Evolutionary conservation across 768 basidiomycete genomes (phyloP).

Genomic region (Trametes gibbosa): DNA sequence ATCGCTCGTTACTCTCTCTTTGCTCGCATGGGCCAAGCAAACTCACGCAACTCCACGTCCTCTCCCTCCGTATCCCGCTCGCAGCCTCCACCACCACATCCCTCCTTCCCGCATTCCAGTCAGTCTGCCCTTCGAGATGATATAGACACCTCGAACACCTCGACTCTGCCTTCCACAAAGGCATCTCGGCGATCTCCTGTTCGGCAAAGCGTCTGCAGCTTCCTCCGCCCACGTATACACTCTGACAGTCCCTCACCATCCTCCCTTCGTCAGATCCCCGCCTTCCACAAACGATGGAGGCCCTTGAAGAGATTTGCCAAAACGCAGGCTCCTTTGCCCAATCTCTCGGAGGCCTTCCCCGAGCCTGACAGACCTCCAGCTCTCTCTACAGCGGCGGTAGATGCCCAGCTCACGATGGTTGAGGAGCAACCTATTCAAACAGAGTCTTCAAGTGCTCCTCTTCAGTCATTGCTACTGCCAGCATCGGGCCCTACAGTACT

Average conservation of each 20-base stretch:
- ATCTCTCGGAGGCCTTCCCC: conserved; percentile 17
- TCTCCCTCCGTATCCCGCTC: conserved; percentile 14
- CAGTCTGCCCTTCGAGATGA: conserved; percentile 3
- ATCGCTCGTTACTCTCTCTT: conserved; percentile 9
- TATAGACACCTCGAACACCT: background rate
- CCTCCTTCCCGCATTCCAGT: background rate
- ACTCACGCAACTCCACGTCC: conserved; percentile 17
- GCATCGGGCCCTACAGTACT: background rate
- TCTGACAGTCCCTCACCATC: conserved; percentile 7
- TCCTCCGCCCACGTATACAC: conserved; percentile 18
- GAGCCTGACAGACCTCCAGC: conserved; percentile 15
- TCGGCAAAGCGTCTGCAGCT: conserved; percentile 22
- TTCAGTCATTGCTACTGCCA: background rate
- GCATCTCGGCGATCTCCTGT: conserved; percentile 21
- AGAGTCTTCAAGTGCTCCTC: background rate
- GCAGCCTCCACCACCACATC: background rate
- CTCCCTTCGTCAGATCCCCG: conserved; percentile 1
- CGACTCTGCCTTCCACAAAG: conserved; percentile 8
- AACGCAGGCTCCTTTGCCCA: conserved; percentile 19
- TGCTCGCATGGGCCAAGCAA: conserved; percentile 27
- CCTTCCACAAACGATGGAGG: conserved; percentile 30
- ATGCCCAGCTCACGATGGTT: background rate
- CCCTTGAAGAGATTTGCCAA: conserved; percentile 35
- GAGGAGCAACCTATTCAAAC: background rate
- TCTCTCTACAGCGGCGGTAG: conserved; percentile 9